Evolutionary conservation across 495 filamentous ascomycete genomes (phyloP).

Genomic region (Podospora appendiculata): DNA sequence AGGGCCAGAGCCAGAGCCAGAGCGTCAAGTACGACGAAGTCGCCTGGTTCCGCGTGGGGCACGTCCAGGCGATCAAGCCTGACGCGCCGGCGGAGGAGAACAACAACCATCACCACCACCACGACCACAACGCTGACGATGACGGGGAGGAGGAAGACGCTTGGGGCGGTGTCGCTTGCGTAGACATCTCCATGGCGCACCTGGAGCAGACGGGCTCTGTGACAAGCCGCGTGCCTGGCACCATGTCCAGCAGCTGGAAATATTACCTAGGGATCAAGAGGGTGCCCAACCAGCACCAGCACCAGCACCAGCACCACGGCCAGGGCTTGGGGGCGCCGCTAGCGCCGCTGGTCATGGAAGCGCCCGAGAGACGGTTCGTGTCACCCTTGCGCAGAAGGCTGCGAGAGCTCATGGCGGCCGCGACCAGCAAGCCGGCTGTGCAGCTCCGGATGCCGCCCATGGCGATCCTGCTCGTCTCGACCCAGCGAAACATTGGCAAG

Average conservation of each 20-base stretch:
- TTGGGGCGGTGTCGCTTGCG: conserved; percentile 77
- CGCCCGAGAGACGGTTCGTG: conserved; percentile 40
- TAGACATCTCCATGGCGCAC: conserved; percentile 75
- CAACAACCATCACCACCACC: not conserved
- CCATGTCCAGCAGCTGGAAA: conserved; percentile 68
- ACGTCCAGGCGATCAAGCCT: conserved; percentile 49
- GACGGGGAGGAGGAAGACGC: conserved; percentile 48
- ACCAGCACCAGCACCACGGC: not conserved
- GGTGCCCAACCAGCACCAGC: conserved; percentile 26
- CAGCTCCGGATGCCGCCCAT: conserved; percentile 80
- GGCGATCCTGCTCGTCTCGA: conserved; percentile 79
- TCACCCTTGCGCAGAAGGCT: conserved; percentile 67
- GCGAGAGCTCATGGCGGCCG: conserved; percentile 77
- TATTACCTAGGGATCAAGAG: conserved; percentile 74
- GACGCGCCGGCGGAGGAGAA: not conserved
- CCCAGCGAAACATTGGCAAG: conserved; percentile 89
- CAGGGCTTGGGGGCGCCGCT: conserved; percentile 17
- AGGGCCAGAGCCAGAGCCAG: not conserved
- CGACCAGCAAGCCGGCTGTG: conserved; percentile 80
- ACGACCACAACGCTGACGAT: conserved; percentile 19
- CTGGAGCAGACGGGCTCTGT: conserved; percentile 84
- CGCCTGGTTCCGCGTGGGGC: conserved; percentile 84
- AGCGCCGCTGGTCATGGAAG: conserved; percentile 32
- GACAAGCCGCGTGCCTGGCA: conserved; percentile 66
- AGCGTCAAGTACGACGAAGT: conserved; percentile 48